A percentile compares a stretch with the other conserved stretches of the same genome.
These are phyloP conservation scores for Rhododendron kiyosumense DNA, from an alignment of 148 eudicot species.

Conservation along the genomic window DNA sequence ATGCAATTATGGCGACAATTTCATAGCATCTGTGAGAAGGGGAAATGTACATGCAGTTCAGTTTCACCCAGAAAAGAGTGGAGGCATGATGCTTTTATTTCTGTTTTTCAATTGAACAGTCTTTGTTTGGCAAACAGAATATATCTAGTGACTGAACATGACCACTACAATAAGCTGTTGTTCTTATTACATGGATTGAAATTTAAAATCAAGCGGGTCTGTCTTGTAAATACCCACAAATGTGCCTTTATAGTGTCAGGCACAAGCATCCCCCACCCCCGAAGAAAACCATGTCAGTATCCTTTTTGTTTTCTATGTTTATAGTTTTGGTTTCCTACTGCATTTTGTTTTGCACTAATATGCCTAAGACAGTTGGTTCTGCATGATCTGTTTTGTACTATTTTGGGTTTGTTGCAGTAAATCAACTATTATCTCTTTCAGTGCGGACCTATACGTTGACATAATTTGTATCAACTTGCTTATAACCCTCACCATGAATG, in stretches of 20 bases:
- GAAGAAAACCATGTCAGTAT: not conserved
- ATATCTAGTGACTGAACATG: not conserved
- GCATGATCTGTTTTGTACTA: not conserved
- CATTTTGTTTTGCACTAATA: not conserved
- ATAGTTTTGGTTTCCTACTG: not conserved
- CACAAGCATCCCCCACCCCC: not conserved
- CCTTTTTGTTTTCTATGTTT: not conserved
- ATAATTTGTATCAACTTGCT: not conserved
- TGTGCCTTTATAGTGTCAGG: not conserved
- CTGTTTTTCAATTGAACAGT: not conserved
- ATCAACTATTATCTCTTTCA: not conserved
- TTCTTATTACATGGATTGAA: not conserved
- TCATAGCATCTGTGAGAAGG: constrained; percentile 79
- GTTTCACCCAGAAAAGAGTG: constrained; percentile 99
- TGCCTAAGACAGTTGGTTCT: not conserved
- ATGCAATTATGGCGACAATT: constrained; percentile 79
- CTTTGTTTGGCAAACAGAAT: not conserved
- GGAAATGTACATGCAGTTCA: constrained; percentile 96
- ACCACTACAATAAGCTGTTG: not conserved
- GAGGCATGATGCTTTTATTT: constrained; percentile 49
- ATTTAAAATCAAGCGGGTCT: not conserved
- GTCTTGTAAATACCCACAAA: not conserved
- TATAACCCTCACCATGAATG: constrained; percentile 12
- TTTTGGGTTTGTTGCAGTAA: not conserved
- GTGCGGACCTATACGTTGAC: not conserved